These are phyloP conservation scores for Solanum bulbocastanum DNA, from an alignment of 257 asterid genomes.

Conservation along the genomic window DNA sequence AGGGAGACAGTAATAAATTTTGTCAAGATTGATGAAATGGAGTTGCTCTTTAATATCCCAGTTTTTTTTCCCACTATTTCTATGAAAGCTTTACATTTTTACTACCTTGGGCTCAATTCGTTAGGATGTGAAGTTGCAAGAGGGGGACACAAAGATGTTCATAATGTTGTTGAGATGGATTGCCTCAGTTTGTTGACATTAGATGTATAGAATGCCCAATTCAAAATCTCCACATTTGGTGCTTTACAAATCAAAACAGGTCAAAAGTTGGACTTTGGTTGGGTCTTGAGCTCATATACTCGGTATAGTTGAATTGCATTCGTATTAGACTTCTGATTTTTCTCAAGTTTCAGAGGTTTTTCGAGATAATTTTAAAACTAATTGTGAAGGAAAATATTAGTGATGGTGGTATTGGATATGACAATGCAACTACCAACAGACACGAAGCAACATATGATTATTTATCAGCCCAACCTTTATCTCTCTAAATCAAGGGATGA, in stretches of 20 bases:
- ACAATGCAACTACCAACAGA: neutral
- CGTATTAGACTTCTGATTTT: neutral
- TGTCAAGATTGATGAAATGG: neutral
- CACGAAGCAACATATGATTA: neutral
- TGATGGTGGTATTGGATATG: neutral
- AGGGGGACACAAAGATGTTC: neutral
- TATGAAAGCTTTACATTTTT: neutral
- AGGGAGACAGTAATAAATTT: neutral
- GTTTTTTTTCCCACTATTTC: neutral
- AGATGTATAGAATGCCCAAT: neutral
- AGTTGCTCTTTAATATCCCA: neutral
- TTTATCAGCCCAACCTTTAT: neutral
- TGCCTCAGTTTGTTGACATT: neutral
- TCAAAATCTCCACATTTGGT: neutral
- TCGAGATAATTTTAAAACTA: neutral
- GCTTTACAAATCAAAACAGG: neutral
- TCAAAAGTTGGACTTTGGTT: neutral
- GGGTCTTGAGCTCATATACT: neutral
- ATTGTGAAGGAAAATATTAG: neutral
- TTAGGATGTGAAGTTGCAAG: neutral
- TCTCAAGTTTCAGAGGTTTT: neutral
- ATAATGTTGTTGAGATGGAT: neutral
- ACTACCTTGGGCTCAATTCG: neutral
- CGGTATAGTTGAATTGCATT: neutral
- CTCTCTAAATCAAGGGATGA: neutral